Evolutionary conservation across 1,284 basidiomycete genomes (phyloP), one percentile per base, ranked within the genome.

Genomic region (Microbotryomycetes sp.): DNA sequence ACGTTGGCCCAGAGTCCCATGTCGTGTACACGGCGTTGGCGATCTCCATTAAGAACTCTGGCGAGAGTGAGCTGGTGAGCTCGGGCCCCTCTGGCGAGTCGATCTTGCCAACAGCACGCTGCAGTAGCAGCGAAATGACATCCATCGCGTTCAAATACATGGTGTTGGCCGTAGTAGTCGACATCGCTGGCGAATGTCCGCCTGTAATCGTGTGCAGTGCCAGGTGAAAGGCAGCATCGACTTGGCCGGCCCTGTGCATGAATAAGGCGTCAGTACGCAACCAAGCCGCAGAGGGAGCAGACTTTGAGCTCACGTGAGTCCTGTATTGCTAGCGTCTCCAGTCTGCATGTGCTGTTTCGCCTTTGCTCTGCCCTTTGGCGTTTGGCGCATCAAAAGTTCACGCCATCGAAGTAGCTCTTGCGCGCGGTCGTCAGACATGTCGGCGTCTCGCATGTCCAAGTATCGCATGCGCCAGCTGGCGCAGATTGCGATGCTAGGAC

Each of bases 1-100:
- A 51, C 5, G 61, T 4, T 16, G 54, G 48, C 11, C 59, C 60
- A 3, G 41, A 30, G 24, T 67, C 63, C 58, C 59, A 65, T 3
- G 57, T 31, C 0, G 59, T 21, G 57, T 65, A 67, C 47, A 65
- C 52, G 5, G n/a, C 18, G 23, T 27, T 30, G 4, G 54, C 29
- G 31, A 67, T 58, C 1, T 18, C 4, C 31, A 46, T 5, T 48
- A 65, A 52, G 54, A 52, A 51, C 1, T n/a, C 4, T 13, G 54
- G 24, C 3, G 57, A 31, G 51, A 62, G 30, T 2, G 47, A 31
- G 5, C 23, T 6, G 45, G 46, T 52, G 26, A 65, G 27, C 9
- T 9, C 11, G 9, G 9, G 35, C 18, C 18, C 11, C 35, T 41
- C 35, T 41, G 9, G 11, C 18, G 35, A 9, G 9, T 41, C 35